phyloP scores from a whole-genome alignment of 495 filamentous ascomycete genomes.

The Entonaema liquescens region DNA sequence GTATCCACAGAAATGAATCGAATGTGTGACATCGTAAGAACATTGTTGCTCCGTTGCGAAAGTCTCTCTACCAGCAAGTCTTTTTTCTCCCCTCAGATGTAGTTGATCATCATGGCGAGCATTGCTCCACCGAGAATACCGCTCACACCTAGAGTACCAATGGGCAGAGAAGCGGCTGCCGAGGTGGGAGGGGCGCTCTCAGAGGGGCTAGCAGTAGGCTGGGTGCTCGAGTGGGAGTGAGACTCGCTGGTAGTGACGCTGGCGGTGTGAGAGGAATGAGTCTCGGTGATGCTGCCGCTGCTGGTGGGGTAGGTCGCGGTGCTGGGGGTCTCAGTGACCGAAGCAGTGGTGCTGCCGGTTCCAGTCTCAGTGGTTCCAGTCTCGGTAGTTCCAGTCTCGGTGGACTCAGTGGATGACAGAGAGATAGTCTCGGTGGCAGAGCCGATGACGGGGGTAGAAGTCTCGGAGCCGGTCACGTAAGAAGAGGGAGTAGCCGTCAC shows the following conservation, averaged over 20 bases:
- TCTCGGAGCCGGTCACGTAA: constrained; percentile 14
- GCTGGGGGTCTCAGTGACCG: constrained; percentile 23
- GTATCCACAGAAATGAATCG: constrained; percentile 38
- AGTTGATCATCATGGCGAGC: constrained; percentile 31
- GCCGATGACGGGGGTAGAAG: constrained; percentile 9
- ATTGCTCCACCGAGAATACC: constrained; percentile 47
- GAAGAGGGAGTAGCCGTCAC: constrained; percentile 32
- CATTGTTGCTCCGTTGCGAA: constrained; percentile 5
- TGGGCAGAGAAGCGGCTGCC: constrained; percentile 27
- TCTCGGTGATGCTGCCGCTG: constrained; percentile 19
- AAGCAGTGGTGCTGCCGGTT: constrained; percentile 16
- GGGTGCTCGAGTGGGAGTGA: constrained; percentile 24
- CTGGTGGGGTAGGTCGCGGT: constrained; percentile 14
- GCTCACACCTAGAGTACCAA: constrained; percentile 43
- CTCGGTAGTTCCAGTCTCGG: not conserved
- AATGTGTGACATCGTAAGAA: constrained; percentile 18
- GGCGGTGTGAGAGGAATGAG: constrained; percentile 16
- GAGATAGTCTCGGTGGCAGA: constrained; percentile 5
- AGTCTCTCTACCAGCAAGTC: not conserved
- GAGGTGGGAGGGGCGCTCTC: constrained; percentile 29
- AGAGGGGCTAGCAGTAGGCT: constrained; percentile 22
- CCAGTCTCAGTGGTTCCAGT: constrained; percentile 2
- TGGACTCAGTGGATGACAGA: not conserved
- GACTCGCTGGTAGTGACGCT: constrained; percentile 27
- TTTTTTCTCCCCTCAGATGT: constrained; percentile 34